Conservation (phyloP, 1,284 basidiomycete species). For the Cutaneotrichosporon spelunceum region DNA sequence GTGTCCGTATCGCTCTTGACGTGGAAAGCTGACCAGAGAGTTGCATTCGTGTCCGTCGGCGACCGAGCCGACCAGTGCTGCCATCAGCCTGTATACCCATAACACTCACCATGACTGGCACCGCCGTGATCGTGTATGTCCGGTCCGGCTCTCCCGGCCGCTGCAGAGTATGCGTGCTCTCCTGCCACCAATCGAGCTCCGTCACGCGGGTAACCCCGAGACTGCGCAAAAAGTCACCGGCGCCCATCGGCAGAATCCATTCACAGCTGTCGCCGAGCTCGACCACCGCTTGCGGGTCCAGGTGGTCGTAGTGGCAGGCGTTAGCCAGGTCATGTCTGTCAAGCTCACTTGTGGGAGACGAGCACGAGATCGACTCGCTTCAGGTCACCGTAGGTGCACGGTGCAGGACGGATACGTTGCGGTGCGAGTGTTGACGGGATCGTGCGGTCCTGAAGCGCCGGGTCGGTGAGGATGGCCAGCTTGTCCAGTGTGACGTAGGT, state of each 20-base stretch:
- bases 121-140: constrained; percentile 43
- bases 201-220: constrained; percentile 47
- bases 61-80: constrained; percentile 54
- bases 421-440: constrained; percentile 51
- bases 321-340: neutral
- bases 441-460: constrained; percentile 53
- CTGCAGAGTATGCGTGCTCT: constrained; percentile 33
- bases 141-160: constrained; percentile 31
- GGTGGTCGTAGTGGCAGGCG: constrained; percentile 48
- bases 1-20: constrained; percentile 34
- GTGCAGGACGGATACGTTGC: constrained; percentile 50
- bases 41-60: constrained; percentile 53
- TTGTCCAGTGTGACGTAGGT: constrained; percentile 54
- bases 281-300: constrained; percentile 46
- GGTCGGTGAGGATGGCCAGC: constrained; percentile 55
- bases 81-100: constrained; percentile 5
- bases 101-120: constrained; percentile 37
- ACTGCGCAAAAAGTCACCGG: constrained; percentile 40
- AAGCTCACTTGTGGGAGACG: constrained; percentile 53
- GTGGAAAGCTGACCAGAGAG: constrained; percentile 53
- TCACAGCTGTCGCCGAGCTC: constrained; percentile 47
- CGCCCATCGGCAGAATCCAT: constrained; percentile 48
- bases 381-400: constrained; percentile 51
- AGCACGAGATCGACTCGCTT: constrained; percentile 52
- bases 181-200: constrained; percentile 51